Evolutionary conservation across 352 stramenopile species (phyloP).

Genomic region (Phytophthora vignae): DNA sequence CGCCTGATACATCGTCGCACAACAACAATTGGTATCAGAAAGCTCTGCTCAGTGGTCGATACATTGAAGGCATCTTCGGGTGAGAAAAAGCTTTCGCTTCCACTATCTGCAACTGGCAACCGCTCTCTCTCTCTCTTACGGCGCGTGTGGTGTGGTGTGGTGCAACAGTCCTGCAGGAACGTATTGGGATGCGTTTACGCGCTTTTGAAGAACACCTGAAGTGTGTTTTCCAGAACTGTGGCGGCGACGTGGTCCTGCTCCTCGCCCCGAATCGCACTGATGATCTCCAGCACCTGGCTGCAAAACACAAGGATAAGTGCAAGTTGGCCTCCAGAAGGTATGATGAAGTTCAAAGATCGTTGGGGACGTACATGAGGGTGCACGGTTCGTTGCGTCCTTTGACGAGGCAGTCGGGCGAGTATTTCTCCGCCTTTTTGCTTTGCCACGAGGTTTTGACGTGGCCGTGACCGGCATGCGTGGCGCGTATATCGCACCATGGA

Average conservation of each 20-base stretch:
- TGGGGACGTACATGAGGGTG: conserved; percentile 86
- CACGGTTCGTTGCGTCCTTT: conserved; percentile 97
- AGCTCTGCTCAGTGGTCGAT: conserved; percentile 25
- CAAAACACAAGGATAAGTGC: neutral
- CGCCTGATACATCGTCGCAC: neutral
- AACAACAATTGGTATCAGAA: conserved; percentile 24
- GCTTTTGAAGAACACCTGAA: conserved; percentile 68
- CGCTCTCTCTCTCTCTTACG: neutral
- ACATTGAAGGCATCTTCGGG: conserved; percentile 28
- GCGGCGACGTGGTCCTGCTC: conserved; percentile 53
- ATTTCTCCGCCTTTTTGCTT: conserved; percentile 95
- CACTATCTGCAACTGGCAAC: neutral
- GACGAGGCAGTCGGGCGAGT: conserved; percentile 82
- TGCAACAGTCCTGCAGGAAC: neutral
- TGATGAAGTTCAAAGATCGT: neutral
- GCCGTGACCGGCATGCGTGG: conserved; percentile 91
- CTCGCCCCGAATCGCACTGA: conserved; percentile 72
- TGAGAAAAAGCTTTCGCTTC: neutral
- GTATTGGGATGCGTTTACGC: conserved; percentile 6
- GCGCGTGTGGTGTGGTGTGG: neutral
- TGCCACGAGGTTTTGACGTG: conserved; percentile 92
- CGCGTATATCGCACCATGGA: conserved; percentile 97
- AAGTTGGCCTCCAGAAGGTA: neutral
- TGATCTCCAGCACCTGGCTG: conserved; percentile 88
- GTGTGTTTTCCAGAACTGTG: conserved; percentile 66